Evolutionary conservation across 768 basidiomycete species (phyloP), one percentile per base, ranked within the genome.

Genomic region (Tricholoma furcatifolium): DNA sequence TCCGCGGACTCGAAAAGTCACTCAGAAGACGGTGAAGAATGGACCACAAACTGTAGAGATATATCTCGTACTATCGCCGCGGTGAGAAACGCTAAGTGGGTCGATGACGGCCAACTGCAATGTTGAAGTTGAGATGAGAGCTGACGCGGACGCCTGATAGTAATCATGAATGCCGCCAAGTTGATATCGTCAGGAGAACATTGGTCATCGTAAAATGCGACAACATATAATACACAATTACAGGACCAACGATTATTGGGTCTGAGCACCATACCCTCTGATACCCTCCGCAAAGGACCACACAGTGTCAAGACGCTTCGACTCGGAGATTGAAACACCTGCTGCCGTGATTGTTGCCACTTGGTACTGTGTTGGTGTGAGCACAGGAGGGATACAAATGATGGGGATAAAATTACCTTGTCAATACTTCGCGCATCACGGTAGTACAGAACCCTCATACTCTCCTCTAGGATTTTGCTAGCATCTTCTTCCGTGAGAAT

Each of bases 261-360:
- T 88, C 74, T 96, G 92, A 27, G 90, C 79, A 23, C 94, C 93
- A 65, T 96, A 97, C 2, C 93, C 93, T 59, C 91, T 77, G 61
- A 98, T 87, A 18, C 84, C 85, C 68, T 98, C 96, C 14, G 94
- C 96, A 64, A 98, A 98, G 31, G 76, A 73, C 97, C 97, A 99
- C 20, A 82, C 72, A 1, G 96, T 97, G 57, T 87, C 80, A 4
- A 91, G 70, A 39, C 78, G 74, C 56, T 83, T 77, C 24, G 93
- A 83, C 56, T 92, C 93, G 0, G 91, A 89, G 53, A 99, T 91
- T 8, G 68, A 70, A 27, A 87, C 80, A 1, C 96, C 95, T 3
- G 80, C 73, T 15, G 74, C 83, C 0, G 89, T 93, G 62, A 98
- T 82, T 1, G 81, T 92, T 4, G 93, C 95, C 52, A 98, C 81